Evolutionary conservation across 495 filamentous ascomycete species (phyloP).

Genomic region (Parmelia sp.): DNA sequence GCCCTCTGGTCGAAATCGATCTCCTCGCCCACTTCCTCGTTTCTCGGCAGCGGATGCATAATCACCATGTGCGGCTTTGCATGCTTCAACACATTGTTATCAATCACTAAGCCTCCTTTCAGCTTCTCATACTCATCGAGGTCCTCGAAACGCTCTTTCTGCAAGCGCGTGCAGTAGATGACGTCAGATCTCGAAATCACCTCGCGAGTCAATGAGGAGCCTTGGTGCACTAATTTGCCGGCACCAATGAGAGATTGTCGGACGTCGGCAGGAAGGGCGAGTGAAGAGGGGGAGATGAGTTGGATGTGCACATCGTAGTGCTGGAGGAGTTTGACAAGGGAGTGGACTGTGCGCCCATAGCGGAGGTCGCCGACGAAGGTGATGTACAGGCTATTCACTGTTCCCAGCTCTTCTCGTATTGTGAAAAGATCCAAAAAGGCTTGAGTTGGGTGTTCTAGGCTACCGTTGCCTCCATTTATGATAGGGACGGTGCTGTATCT

Average conservation of each 20-base stretch:
- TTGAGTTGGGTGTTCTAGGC: slow-evolving; percentile 92
- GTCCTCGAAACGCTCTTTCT: slow-evolving; percentile 88
- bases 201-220: slow-evolving; percentile 72
- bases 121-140: slow-evolving; percentile 73
- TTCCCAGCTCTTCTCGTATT: slow-evolving; percentile 93
- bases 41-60: slow-evolving; percentile 91
- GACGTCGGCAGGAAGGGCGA: slow-evolving; percentile 71
- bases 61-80: slow-evolving; percentile 89
- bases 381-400: slow-evolving; percentile 86
- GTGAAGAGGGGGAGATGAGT: slow-evolving; percentile 72
- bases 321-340: slow-evolving; percentile 80
- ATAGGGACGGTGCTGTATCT: slow-evolving; percentile 84
- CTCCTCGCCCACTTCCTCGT: slow-evolving; percentile 87
- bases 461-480: slow-evolving; percentile 95
- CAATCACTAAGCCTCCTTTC: slow-evolving; percentile 79
- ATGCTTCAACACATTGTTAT: slow-evolving; percentile 83
- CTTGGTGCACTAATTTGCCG: slow-evolving; percentile 68
- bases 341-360: slow-evolving; percentile 92
- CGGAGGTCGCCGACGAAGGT: slow-evolving; percentile 91
- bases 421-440: slow-evolving; percentile 98
- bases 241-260: slow-evolving; percentile 61
- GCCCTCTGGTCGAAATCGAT: slow-evolving; percentile 95
- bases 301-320: slow-evolving; percentile 94
- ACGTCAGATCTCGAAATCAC: slow-evolving; percentile 80
- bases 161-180: slow-evolving; percentile 91